Conservation (phyloP, 1,139 yeast species). For the Yamadazyma diospyri region DNA sequence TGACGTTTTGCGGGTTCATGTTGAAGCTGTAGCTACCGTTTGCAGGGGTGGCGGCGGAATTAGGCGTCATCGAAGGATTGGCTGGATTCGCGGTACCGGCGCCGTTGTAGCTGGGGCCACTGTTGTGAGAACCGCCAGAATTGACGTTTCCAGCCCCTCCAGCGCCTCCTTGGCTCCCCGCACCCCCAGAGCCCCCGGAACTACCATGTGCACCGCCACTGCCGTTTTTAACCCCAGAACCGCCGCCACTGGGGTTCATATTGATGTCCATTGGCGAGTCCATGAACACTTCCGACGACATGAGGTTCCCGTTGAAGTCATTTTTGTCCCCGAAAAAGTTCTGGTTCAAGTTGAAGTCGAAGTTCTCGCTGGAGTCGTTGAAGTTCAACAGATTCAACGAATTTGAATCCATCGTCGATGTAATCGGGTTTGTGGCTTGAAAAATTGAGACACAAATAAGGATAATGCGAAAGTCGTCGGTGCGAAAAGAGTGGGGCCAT, state of each 20-base stretch:
- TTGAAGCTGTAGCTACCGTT: slow-evolving; percentile 6
- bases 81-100: neutral
- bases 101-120: neutral
- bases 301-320: neutral
- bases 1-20: slow-evolving; percentile 3
- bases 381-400: slow-evolving; percentile 13
- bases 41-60: too few relatives aligned
- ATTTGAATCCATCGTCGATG: slow-evolving; percentile 13
- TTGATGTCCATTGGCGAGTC: slow-evolving; percentile 7
- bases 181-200: neutral
- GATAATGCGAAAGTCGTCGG: too few relatives aligned
- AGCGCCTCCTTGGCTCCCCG: neutral
- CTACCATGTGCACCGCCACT: neutral
- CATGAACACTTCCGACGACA: slow-evolving; percentile 5
- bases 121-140: neutral
- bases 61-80: neutral
- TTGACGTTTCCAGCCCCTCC: neutral
- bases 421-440: neutral
- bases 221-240: neutral
- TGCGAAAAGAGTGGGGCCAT: too few relatives aligned
- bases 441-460: too few relatives aligned
- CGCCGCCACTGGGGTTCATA: neutral
- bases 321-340: slow-evolving; percentile 4
- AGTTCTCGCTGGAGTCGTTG: slow-evolving; percentile 9
- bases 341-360: slow-evolving; percentile 13